Evolutionary conservation across 305 asterid species (phyloP).

Genomic region (Coffea humblotiana): DNA sequence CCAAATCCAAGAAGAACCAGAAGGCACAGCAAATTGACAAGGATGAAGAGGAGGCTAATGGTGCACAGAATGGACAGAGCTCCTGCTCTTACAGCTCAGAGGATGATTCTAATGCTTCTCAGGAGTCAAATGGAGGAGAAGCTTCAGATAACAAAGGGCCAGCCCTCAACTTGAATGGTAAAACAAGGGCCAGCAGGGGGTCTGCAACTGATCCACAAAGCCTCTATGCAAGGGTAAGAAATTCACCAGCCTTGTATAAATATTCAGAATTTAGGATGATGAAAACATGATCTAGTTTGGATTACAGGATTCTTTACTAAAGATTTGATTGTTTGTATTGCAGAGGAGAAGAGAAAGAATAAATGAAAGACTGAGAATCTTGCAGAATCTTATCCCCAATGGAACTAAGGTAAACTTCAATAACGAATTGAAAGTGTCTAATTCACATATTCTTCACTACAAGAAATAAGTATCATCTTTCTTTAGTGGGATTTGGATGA

Average conservation of each 20-base stretch:
- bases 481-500: neutral
- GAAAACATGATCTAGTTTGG: neutral
- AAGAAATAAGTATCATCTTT: neutral
- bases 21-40: conserved; percentile 29
- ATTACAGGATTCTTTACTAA: neutral
- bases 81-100: conserved; percentile 49
- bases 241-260: no score
- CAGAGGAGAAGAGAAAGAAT: conserved; percentile 93
- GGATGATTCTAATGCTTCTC: conserved; percentile 56
- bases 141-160: conserved; percentile 32
- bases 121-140: conserved; percentile 41
- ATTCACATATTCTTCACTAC: neutral
- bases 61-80: conserved; percentile 32
- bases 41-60: conserved; percentile 44
- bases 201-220: conserved; percentile 95
- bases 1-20: conserved; percentile 48
- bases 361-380: conserved; percentile 74
- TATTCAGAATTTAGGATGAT: neutral
- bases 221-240: conserved; percentile 84
- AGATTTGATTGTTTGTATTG: conserved; percentile 5
- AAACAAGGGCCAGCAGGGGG: conserved; percentile 57
- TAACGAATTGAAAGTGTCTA: neutral
- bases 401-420: conserved; percentile 60
- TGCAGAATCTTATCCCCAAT: conserved; percentile 88
- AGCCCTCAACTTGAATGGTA: conserved; percentile 38